These are phyloP conservation scores for Fusarium mexicanum DNA, from an alignment of 2,329 filamentous ascomycete genomes.

Conservation along the genomic window DNA sequence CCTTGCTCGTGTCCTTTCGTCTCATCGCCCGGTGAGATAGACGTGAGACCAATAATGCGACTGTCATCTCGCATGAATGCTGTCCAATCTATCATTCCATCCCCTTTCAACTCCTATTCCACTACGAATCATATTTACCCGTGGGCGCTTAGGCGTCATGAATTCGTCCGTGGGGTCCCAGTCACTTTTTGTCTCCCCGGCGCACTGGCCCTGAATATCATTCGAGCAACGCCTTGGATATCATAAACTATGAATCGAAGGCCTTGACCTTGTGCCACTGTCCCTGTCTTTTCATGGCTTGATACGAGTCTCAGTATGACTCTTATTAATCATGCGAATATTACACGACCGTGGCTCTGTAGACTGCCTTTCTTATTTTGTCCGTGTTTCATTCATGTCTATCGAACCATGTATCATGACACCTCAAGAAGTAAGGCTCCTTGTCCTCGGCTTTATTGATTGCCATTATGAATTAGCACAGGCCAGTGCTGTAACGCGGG, in stretches of 20 bases:
- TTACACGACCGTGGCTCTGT: constrained; percentile 17
- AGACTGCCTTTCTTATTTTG: constrained; percentile 17
- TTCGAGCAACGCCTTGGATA: constrained; percentile 35
- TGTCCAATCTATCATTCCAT: constrained; percentile 11
- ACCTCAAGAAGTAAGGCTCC: constrained; percentile 12
- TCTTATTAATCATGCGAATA: constrained; percentile 15
- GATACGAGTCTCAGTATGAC: constrained; percentile 15
- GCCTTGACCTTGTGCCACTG: constrained; percentile 27
- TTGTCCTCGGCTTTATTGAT: constrained; percentile 13
- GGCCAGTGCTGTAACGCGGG: constrained; percentile 25
- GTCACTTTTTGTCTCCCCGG: constrained; percentile 26
- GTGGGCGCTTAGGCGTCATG: constrained; percentile 30
- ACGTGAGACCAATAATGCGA: constrained; percentile 21
- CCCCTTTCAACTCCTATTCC: constrained; percentile 16
- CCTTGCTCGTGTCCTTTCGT: constrained; percentile 22
- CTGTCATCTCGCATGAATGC: constrained; percentile 29
- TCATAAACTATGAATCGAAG: constrained; percentile 9
- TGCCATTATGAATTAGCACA: constrained; percentile 20
- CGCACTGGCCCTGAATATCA: constrained; percentile 32
- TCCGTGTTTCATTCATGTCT: constrained; percentile 10
- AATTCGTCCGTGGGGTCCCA: constrained; percentile 31
- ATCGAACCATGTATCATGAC: constrained; percentile 21
- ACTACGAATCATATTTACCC: constrained; percentile 27
- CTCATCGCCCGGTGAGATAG: not conserved
- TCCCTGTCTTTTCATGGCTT: constrained; percentile 13